Evolutionary conservation across 2,329 filamentous ascomycete species (phyloP).

Genomic region (Xylariaceae sp.): DNA sequence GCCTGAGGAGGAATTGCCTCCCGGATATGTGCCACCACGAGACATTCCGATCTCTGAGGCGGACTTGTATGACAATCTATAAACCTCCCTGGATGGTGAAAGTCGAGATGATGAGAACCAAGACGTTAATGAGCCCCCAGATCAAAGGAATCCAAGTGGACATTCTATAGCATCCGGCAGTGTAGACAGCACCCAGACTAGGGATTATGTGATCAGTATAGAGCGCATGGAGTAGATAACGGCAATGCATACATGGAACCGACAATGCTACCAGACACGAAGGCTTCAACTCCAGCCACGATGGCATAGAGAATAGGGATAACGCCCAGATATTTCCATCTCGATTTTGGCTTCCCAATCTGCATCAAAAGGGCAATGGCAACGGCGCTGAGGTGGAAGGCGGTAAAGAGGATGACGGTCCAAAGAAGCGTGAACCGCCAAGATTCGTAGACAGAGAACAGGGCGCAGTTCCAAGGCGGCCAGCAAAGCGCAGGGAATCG

Average conservation of each 20-base stretch:
- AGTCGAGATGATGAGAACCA: slow-evolving; percentile 79
- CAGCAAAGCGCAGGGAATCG: slow-evolving; percentile 80
- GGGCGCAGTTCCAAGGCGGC: slow-evolving; percentile 57
- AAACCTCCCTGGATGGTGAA: slow-evolving; percentile 91
- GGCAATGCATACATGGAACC: slow-evolving; percentile 65
- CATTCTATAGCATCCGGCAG: slow-evolving; percentile 81
- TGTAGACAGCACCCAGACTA: slow-evolving; percentile 76
- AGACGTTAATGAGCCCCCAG: slow-evolving; percentile 80
- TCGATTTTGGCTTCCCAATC: slow-evolving; percentile 50
- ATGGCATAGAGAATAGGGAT: slow-evolving; percentile 67
- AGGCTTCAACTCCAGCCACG: slow-evolving; percentile 69
- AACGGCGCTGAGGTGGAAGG: slow-evolving; percentile 70
- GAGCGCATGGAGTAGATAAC: not conserved
- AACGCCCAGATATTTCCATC: slow-evolving; percentile 64
- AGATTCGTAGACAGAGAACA: slow-evolving; percentile 73
- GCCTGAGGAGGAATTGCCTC: slow-evolving; percentile 18
- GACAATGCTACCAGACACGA: slow-evolving; percentile 76
- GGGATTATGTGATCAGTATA: slow-evolving; percentile 10
- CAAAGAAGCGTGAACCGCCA: slow-evolving; percentile 86
- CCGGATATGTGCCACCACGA: slow-evolving; percentile 18
- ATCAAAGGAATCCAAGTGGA: slow-evolving; percentile 91
- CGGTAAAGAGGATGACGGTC: slow-evolving; percentile 75
- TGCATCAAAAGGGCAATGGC: slow-evolving; percentile 71
- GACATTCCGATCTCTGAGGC: slow-evolving; percentile 18
- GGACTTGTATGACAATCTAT: slow-evolving; percentile 40